Base-by-base conservation (phyloP, 2,329 filamentous ascomycete species). In the Xylariaceae sp. region DNA sequence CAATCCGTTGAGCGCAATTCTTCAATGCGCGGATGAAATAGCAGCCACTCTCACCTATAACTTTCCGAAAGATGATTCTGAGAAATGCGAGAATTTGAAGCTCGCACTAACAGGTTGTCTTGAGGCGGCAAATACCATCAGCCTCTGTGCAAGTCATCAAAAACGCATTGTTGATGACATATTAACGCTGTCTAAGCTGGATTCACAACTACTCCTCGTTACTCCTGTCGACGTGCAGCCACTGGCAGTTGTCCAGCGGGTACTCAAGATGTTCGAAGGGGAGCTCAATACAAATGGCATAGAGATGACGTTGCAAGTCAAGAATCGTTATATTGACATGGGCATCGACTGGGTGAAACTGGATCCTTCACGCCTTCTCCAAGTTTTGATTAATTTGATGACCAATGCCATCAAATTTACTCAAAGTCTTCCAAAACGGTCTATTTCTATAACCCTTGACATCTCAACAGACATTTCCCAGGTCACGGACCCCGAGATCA, bases 51-150 rank as follows among this genome's bases (percentile, higher is more conserved):
- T 86, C 61, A 61, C 71, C 64, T 75, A 77, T 65, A 70, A 70
- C 16, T 61, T 49, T n/a, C 53, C 68, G 2, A 65, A 66, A 3
- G 61, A 69, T 22, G 61, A 72, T 55, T 62, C 73, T 67, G 43
- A 79, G 69, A 58, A 78, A 61, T 66, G 80, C 7, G 74, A 79
- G 19, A 68, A 68, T 3, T 67, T 82, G 7, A 65, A 53, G 42
- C 54, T 65, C 9, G 65, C 65, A 21, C 61, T 85, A 19, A 79
- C 82, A 18, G 73, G 72, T 32, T 81, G 80, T 56, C 76, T 89
- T 18, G 87, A 92, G 67, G 87, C 88, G 6, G 85, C 88, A n/a
- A 87, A 89, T 61, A 92, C 88, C 1, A 92, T 92, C 65, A 84
- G 85, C 19, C 76, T 92, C 13, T 94, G 89, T 68, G 86, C 87